phyloP scores from a whole-genome alignment of 2,329 filamentous ascomycete species.

The Fusarium globosum region DNA sequence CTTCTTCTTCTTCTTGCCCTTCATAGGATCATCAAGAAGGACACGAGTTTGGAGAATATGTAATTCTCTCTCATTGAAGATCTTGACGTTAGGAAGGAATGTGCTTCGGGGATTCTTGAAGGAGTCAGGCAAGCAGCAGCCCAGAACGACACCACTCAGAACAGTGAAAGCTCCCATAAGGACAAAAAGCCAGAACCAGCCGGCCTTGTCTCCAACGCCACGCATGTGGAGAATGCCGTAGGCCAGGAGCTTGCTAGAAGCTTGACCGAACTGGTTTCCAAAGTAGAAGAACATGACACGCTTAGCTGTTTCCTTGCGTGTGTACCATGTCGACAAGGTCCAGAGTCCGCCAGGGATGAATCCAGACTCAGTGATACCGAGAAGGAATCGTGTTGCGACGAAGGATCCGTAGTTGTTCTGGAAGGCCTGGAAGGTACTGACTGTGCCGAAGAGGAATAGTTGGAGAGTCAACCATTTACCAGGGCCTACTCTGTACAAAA shows the following conservation, averaged over 20 bases:
- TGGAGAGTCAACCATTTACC: slow-evolving; percentile 65
- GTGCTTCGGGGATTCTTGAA: slow-evolving; percentile 57
- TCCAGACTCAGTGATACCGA: slow-evolving; percentile 65
- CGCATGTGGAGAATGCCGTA: slow-evolving; percentile 62
- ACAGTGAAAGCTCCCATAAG: slow-evolving; percentile 66
- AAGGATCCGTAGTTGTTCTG: slow-evolving; percentile 59
- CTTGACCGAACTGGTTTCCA: slow-evolving; percentile 62
- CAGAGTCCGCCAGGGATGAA: slow-evolving; percentile 65
- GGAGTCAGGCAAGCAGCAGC: slow-evolving; percentile 58
- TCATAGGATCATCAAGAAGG: slow-evolving; percentile 56
- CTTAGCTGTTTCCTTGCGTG: slow-evolving; percentile 61
- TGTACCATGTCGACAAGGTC: slow-evolving; percentile 67
- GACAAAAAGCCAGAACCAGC: slow-evolving; percentile 69
- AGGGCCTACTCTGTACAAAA: slow-evolving; percentile 52
- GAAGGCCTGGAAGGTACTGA: slow-evolving; percentile 66
- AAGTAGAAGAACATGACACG: slow-evolving; percentile 67
- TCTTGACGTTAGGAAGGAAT: slow-evolving; percentile 50
- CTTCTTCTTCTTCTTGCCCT: slow-evolving; percentile 60
- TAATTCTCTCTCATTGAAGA: slow-evolving; percentile 54
- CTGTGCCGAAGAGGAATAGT: slow-evolving; percentile 63
- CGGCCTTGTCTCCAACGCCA: slow-evolving; percentile 58
- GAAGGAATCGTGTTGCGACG: slow-evolving; percentile 61
- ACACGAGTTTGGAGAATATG: slow-evolving; percentile 57
- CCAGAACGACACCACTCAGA: slow-evolving; percentile 54
- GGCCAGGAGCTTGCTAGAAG: slow-evolving; percentile 53